phyloP scores from a whole-genome alignment of 352 stramenopile species.

The Elongisporangium senticosum region DNA sequence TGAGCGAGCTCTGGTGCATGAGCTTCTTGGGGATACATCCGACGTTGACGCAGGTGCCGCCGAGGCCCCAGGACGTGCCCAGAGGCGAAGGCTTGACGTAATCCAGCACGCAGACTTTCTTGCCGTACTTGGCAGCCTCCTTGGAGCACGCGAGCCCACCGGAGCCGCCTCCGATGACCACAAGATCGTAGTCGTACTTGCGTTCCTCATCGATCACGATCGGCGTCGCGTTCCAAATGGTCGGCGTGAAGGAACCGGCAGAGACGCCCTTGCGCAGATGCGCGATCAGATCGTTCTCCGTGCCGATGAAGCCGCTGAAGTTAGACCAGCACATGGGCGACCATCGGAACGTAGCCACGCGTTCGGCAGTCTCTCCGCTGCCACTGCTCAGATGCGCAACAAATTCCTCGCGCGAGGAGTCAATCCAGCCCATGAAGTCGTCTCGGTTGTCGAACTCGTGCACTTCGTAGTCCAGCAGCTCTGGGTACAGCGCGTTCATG shows the following conservation, averaged over 20 bases:
- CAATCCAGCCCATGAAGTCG: slow-evolving; percentile 53
- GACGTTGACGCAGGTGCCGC: slow-evolving; percentile 98
- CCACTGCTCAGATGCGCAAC: slow-evolving; percentile 21
- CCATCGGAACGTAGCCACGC: slow-evolving; percentile 36
- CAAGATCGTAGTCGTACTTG: slow-evolving; percentile 78
- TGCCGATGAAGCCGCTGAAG: slow-evolving; percentile 50
- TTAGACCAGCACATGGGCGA: slow-evolving; percentile 69
- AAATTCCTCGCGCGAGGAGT: slow-evolving; percentile 27
- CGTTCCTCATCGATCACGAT: slow-evolving; percentile 18
- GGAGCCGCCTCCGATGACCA: slow-evolving; percentile 78
- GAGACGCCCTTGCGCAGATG: slow-evolving; percentile 50
- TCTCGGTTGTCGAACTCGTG: slow-evolving; percentile 58
- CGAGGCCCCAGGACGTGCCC: slow-evolving; percentile 89
- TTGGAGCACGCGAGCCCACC: slow-evolving; percentile 94
- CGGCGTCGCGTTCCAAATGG: slow-evolving; percentile 3
- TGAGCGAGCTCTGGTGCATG: slow-evolving; percentile 94
- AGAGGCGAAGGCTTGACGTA: slow-evolving; percentile 91
- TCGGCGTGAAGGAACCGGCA: slow-evolving; percentile 5
- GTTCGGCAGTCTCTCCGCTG: background rate
- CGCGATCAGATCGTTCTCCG: slow-evolving; percentile 57
- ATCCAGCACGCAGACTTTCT: slow-evolving; percentile 95
- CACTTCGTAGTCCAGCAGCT: slow-evolving; percentile 28
- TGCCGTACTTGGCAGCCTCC: slow-evolving; percentile 89
- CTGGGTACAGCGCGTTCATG: slow-evolving; percentile 65
- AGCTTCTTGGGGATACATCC: slow-evolving; percentile 99